Evolutionary conservation across 2,329 filamentous ascomycete genomes (phyloP), one percentile per base, ranked within the genome.

Genomic region (Aureobasidium sp.): DNA sequence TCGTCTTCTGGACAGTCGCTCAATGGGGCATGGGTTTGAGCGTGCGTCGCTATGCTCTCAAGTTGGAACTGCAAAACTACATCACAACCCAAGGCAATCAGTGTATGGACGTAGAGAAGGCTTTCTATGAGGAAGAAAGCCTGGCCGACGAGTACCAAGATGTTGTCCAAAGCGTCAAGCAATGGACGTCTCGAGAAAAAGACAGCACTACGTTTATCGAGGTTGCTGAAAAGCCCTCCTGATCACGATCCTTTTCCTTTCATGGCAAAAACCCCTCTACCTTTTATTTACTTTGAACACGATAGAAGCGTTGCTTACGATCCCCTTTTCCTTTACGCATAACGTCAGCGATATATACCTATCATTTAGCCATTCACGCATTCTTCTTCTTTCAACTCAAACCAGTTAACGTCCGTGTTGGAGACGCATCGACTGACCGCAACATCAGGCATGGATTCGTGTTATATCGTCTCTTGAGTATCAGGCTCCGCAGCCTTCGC

Each of bases 1-100:
- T 65, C 15, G 74, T 76, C 63, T 79, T 79, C 22, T 80, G 79
- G 65, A 82, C 83, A 0, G 92, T 91, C 0, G 91, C 64, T 17
- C 64, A 65, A 20, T 65, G 62, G 64, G 52, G 52, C 8, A 52
- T 63, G 36, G 64, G 62, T 0, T 44, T 65, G 58, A 47, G 51
- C 20, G 45, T 65, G 31, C 42, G 64, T 5, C 27, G 61, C n/a
- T 61, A 63, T 27, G 64, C 64, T 12, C 31, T 65, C 39, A 61
- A 41, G 42, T 52, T 63, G n/a, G 64, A 65, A 31, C 15, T 63
- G 25, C 34, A 44, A 17, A 45, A 48, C 22, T 51, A 31, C 22
- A 39, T 27, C 14, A 20, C 34, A 5, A 17, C 8, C 7, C 36
- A 53, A 22, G 31, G 45, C 5, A n/a, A 45, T 5, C 22, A 56